Percentiles rank a stretch among this genome's conserved stretches.
These are phyloP conservation scores for Botrytis elliptica DNA, from an alignment of 2,329 filamentous ascomycete species.

Conservation along the genomic window DNA sequence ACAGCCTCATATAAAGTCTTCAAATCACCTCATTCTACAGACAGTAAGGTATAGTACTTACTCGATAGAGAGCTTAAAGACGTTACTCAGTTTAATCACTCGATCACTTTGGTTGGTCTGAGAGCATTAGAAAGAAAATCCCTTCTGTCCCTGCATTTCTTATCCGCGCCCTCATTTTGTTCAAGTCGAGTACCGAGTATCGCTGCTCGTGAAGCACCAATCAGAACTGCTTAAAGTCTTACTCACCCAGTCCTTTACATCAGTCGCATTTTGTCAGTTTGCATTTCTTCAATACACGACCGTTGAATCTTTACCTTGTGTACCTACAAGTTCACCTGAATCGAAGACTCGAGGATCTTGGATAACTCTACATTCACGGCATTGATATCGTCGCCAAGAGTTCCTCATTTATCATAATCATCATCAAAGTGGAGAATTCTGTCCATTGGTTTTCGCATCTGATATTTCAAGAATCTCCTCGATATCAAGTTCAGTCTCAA, in stretches of 20 bases:
- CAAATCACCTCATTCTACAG: slow-evolving; percentile 9
- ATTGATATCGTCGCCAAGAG: not conserved
- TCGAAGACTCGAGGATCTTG: slow-evolving; percentile 8
- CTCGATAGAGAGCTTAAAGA: not conserved
- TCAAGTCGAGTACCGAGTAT: slow-evolving; percentile 19
- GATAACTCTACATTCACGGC: not conserved
- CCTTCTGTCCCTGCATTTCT: slow-evolving; percentile 18
- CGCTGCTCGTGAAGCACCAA: slow-evolving; percentile 16
- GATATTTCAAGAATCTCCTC: slow-evolving; percentile 6
- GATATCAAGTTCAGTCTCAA: slow-evolving; percentile 4
- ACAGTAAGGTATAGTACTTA: slow-evolving; percentile 20
- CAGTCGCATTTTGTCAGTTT: slow-evolving; percentile 18
- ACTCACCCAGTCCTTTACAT: slow-evolving; percentile 12
- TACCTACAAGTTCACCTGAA: slow-evolving; percentile 6
- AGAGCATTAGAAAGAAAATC: not conserved
- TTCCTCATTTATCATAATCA: not conserved
- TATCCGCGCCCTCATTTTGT: slow-evolving; percentile 14
- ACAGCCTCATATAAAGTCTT: not conserved
- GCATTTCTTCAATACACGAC: slow-evolving; percentile 13
- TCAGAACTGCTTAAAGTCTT: slow-evolving; percentile 15
- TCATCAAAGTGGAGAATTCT: not conserved
- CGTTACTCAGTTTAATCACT: slow-evolving; percentile 13
- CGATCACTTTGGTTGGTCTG: slow-evolving; percentile 10
- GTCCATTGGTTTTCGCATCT: not conserved
- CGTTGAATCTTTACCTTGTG: slow-evolving; percentile 9